Base-by-base conservation (phyloP, 768 basidiomycete species). In the Mycena alexandri region DNA sequence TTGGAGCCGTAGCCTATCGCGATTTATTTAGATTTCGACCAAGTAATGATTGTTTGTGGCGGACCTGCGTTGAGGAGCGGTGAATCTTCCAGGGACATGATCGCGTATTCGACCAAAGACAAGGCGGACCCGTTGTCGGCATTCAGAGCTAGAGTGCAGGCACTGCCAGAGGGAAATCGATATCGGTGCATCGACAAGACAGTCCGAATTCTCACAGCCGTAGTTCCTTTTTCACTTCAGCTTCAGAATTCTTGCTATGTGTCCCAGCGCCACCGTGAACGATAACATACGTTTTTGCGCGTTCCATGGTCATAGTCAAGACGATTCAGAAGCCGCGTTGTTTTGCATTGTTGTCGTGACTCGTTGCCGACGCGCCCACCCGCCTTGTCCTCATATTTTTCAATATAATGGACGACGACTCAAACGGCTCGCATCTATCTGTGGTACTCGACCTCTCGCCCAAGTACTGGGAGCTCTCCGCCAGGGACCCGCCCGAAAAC, bases 401-500 rank as follows among this genome's bases (percentile, higher is more conserved):
- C 5, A 29, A n/a, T 24, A 2, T 13, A 7, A 68, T 68, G 63
- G 69, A 65, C 60, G 75, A 77, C 61, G 76, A 77, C 56, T 64
- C 75, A 24, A 71, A 73, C 65, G 76, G 69, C 43, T 82, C 81
- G 44, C 93, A 95, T 78, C 84, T 97, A 42, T 91, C 94, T 22
- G 88, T 96, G 67, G 87, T 98, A 63, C 68, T 97, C 65, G 96
- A 98, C 83, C 82, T 97, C 56, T 90, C 92, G 24, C 95, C 94
- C 5, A 82, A 89, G 1, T 93, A 95, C 78, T 97, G 96, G 96
- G 88, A 93, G 72, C 82, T 89, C 60, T 89, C 92, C 29, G 86
- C 88, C 1, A 61, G 75, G 13, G 64, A 61, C 3, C 78, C 82
- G 48, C 73, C 84, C 4, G 73, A 80, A 42, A 87, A 86, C 56